Evolutionary conservation across 805 yeast genomes (phyloP).

Genomic region (Sungouiozyma ichnusensis): DNA sequence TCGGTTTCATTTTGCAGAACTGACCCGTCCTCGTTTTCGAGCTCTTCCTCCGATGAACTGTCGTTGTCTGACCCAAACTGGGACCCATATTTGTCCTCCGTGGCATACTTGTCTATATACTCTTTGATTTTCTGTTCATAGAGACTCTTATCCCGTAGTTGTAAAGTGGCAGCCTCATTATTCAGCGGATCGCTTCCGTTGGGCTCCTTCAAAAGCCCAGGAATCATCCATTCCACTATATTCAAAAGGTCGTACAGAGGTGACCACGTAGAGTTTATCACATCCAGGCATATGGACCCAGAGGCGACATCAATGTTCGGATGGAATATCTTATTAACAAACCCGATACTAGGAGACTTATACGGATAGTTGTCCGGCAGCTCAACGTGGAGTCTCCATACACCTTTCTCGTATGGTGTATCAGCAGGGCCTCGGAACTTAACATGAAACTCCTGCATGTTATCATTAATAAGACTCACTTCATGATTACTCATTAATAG

Average conservation of each 20-base stretch:
- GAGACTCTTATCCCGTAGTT: conserved; percentile 53
- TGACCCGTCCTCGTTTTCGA: conserved; percentile 25
- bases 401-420: conserved; percentile 82
- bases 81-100: conserved; percentile 29
- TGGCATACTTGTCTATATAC: conserved; percentile 66
- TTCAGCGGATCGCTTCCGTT: conserved; percentile 92
- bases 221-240: conserved; percentile 85
- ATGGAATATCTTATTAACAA: conserved; percentile 81
- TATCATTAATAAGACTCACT: conserved; percentile 72
- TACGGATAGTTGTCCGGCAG: conserved; percentile 92
- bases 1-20: conserved; percentile 20
- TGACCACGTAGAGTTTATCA: conserved; percentile 95
- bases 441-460: conserved; percentile 78
- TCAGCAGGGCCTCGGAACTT: conserved; percentile 78
- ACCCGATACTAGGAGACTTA: conserved; percentile 92
- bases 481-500: conserved; percentile 87
- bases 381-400: conserved; percentile 87
- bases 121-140: conserved; percentile 63
- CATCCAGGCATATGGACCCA: conserved; percentile 92
- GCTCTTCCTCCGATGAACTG: conserved; percentile 39
- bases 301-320: conserved; percentile 88
- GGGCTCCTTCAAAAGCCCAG: conserved; percentile 84
- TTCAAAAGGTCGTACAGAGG: conserved; percentile 92
- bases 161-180: conserved; percentile 75
- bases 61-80: conserved; percentile 40